Conservation (phyloP, 2,329 filamentous ascomycete genomes). For the Claviceps capensis region DNA sequence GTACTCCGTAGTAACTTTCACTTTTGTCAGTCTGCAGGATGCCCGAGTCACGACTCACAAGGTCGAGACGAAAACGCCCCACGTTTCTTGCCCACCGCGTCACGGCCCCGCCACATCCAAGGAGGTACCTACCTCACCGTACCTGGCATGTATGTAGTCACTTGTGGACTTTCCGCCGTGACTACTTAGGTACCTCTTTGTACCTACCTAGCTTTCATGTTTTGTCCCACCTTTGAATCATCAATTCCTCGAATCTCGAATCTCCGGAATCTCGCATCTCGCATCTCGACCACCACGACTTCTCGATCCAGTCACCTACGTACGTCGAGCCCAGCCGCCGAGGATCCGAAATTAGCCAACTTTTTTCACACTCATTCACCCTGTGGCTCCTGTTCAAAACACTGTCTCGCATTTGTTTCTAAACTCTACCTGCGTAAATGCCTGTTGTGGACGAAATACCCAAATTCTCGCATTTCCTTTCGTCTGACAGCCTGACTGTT, state of each 20-base stretch:
- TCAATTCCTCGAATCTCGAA: background rate
- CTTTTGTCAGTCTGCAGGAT: too few species aligned
- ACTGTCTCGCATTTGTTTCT: background rate
- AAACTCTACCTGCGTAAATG: background rate
- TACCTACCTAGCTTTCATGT: background rate
- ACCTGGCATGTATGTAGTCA: background rate
- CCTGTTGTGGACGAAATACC: slow-evolving; percentile 3
- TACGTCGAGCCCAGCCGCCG: background rate
- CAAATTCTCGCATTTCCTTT: background rate
- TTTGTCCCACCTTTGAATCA: background rate
- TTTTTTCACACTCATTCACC: background rate
- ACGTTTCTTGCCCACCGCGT: too few species aligned
- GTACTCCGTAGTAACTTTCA: too few species aligned
- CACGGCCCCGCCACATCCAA: too few species aligned
- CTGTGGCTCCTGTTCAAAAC: background rate
- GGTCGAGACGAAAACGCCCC: too few species aligned
- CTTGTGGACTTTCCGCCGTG: background rate
- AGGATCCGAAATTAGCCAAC: background rate
- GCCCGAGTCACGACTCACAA: too few species aligned
- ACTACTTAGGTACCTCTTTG: background rate
- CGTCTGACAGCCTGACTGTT: background rate
- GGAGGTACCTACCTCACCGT: too few species aligned
- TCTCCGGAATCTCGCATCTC: background rate
- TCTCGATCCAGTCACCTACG: background rate
- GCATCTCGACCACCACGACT: background rate